Conservation (phyloP, 306 rosid species). For the Quercus robur region DNA sequence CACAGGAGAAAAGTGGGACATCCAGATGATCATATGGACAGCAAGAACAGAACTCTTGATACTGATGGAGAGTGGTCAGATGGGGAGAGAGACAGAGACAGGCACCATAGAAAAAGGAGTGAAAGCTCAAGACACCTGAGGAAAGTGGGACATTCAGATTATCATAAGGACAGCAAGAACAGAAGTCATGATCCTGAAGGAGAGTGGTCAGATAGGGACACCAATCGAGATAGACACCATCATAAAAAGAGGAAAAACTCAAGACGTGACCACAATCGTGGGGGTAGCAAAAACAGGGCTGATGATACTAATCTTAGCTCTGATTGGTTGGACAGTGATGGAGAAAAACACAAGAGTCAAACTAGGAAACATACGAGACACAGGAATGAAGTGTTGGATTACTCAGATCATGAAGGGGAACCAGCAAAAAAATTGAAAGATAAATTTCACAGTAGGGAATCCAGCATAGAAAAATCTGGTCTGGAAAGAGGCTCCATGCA, state of each 20-base stretch:
- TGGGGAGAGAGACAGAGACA: conserved; percentile 18
- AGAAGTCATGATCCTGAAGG: conserved; percentile 18
- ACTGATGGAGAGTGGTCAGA: conserved; percentile 29
- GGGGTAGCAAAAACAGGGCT: neutral
- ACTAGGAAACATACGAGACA: neutral
- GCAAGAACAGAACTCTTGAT: conserved; percentile 21
- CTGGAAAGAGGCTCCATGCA: neutral
- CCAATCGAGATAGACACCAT: conserved; percentile 12
- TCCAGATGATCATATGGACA: conserved; percentile 13
- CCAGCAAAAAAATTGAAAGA: neutral
- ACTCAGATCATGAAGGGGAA: neutral
- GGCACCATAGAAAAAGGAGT: conserved; percentile 21
- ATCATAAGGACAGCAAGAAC: conserved; percentile 13
- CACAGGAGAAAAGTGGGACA: neutral
- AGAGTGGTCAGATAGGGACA: conserved; percentile 21
- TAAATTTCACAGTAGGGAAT: neutral
- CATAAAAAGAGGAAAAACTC: conserved; percentile 14
- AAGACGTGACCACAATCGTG: neutral
- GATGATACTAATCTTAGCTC: neutral
- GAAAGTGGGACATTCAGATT: conserved; percentile 16
- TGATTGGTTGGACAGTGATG: conserved; percentile 11
- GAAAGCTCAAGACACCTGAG: conserved; percentile 26
- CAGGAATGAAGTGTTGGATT: conserved; percentile 4
- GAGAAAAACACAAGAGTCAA: conserved; percentile 4
- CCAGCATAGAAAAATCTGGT: neutral